These are phyloP conservation scores for Pichia scutulata DNA, from an alignment of 805 yeast species.

Conservation along the genomic window DNA sequence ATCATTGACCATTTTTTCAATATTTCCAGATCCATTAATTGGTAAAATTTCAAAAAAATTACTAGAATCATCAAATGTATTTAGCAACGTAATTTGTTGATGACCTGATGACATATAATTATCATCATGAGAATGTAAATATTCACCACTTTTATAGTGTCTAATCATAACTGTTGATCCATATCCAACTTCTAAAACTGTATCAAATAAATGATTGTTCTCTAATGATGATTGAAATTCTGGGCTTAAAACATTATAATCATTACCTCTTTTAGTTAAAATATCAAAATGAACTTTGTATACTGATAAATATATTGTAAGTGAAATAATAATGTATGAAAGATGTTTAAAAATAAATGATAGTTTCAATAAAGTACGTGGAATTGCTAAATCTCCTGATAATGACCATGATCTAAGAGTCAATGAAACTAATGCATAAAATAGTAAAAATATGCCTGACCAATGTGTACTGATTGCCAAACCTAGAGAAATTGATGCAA, in stretches of 20 bases:
- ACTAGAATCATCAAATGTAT: conserved; percentile 49
- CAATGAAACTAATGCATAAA: conserved; percentile 15
- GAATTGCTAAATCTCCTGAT: conserved; percentile 57
- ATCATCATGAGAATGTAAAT: conserved; percentile 69
- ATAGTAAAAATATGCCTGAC: conserved; percentile 53
- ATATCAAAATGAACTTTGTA: conserved; percentile 50
- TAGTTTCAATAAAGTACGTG: conserved; percentile 35
- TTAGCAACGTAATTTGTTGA: conserved; percentile 75
- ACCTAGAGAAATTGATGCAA: conserved; percentile 46
- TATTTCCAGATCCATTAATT: conserved; percentile 22
- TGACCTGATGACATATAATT: conserved; percentile 47
- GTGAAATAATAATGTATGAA: conserved; percentile 47
- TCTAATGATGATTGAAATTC: conserved; percentile 54
- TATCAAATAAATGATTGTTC: conserved; percentile 30
- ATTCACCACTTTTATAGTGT: conserved; percentile 67
- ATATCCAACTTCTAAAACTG: conserved; percentile 60
- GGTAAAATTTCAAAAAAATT: conserved; percentile 71
- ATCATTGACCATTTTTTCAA: conserved; percentile 32
- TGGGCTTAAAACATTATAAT: conserved; percentile 57
- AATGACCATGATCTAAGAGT: conserved; percentile 52
- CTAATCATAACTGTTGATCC: conserved; percentile 70
- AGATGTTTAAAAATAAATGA: conserved; percentile 30
- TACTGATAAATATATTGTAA: conserved; percentile 45
- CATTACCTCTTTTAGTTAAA: conserved; percentile 46
- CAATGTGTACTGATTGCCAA: conserved; percentile 55